phyloP scores from a whole-genome alignment of 2,329 filamentous ascomycete genomes.

The Scorias spongiosa region DNA sequence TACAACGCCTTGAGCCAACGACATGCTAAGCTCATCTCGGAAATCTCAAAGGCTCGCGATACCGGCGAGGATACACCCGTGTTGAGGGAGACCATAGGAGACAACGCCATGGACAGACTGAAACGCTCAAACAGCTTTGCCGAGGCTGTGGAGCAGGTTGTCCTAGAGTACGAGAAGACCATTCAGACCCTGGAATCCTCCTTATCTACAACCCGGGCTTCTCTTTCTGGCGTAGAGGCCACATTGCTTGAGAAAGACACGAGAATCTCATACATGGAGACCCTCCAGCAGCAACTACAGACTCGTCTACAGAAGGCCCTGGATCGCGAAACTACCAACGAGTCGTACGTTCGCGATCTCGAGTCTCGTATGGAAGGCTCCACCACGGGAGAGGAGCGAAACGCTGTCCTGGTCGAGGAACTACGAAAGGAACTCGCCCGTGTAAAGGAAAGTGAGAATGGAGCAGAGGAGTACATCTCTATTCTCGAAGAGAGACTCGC shows the following conservation, averaged over 20 bases:
- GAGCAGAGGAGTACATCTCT: conserved; percentile 91
- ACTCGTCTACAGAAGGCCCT: conserved; percentile 79
- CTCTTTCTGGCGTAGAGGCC: conserved; percentile 72
- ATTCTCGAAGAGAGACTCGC: conserved; percentile 89
- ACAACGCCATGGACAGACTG: conserved; percentile 70
- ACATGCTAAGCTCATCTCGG: conserved; percentile 87
- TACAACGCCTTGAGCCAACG: conserved; percentile 82
- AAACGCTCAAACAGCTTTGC: conserved; percentile 94
- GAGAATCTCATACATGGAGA: conserved; percentile 84
- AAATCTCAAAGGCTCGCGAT: conserved; percentile 76
- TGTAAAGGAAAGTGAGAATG: conserved; percentile 75
- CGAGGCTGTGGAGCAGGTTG: conserved; percentile 87
- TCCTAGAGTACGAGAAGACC: conserved; percentile 96
- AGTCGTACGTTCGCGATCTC: conserved; percentile 82
- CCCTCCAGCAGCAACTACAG: conserved; percentile 79
- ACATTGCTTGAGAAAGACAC: conserved; percentile 82
- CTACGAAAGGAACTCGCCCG: conserved; percentile 82
- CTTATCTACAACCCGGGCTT: conserved; percentile 71
- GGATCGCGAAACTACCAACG: conserved; percentile 81
- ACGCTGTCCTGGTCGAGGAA: conserved; percentile 68
- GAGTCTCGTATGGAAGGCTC: conserved; percentile 84
- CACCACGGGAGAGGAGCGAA: conserved; percentile 83
- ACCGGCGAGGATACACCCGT: conserved; percentile 42
- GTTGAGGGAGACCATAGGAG: conserved; percentile 50
- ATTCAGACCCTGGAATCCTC: conserved; percentile 89